Conservation (phyloP, 2,329 filamentous ascomycete species). For the Trichophaea hybrida region DNA sequence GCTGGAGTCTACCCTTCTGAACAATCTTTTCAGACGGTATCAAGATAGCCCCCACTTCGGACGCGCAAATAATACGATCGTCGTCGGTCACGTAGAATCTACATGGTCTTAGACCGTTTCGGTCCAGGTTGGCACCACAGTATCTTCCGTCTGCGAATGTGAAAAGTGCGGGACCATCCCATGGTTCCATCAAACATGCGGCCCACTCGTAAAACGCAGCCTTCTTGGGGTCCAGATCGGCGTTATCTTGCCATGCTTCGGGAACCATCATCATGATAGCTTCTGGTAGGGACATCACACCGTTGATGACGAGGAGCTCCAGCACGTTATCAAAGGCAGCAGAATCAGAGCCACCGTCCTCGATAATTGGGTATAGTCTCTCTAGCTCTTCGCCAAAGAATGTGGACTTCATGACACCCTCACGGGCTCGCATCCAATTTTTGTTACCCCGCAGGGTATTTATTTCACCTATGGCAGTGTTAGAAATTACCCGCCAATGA, state of each 20-base stretch:
- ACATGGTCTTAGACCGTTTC: slow-evolving; percentile 88
- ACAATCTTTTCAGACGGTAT: slow-evolving; percentile 82
- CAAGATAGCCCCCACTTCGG: slow-evolving; percentile 83
- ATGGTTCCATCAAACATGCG: slow-evolving; percentile 96
- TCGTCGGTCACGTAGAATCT: slow-evolving; percentile 95
- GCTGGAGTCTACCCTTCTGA: slow-evolving; percentile 85
- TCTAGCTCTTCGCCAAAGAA: slow-evolving; percentile 88
- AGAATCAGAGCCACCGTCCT: slow-evolving; percentile 92
- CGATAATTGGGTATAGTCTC: slow-evolving; percentile 79
- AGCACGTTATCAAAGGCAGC: slow-evolving; percentile 95
- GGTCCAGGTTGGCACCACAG: slow-evolving; percentile 91
- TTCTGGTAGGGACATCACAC: slow-evolving; percentile 84
- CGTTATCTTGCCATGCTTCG: slow-evolving; percentile 93
- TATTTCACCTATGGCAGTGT: slow-evolving; percentile 51
- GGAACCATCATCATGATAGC: slow-evolving; percentile 98
- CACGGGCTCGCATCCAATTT: slow-evolving; percentile 97
- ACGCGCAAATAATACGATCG: slow-evolving; percentile 92
- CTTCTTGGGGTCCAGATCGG: slow-evolving; percentile 83
- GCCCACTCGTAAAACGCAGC: slow-evolving; percentile 98
- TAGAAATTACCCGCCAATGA: neutral
- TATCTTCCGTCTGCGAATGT: slow-evolving; percentile 93
- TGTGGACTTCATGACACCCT: slow-evolving; percentile 86
- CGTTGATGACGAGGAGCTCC: slow-evolving; percentile 86
- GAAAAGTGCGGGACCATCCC: slow-evolving; percentile 93
- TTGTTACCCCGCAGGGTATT: slow-evolving; percentile 96